phyloP scores from a whole-genome alignment of 768 basidiomycete genomes.

The Xanthoconium stramineum region DNA sequence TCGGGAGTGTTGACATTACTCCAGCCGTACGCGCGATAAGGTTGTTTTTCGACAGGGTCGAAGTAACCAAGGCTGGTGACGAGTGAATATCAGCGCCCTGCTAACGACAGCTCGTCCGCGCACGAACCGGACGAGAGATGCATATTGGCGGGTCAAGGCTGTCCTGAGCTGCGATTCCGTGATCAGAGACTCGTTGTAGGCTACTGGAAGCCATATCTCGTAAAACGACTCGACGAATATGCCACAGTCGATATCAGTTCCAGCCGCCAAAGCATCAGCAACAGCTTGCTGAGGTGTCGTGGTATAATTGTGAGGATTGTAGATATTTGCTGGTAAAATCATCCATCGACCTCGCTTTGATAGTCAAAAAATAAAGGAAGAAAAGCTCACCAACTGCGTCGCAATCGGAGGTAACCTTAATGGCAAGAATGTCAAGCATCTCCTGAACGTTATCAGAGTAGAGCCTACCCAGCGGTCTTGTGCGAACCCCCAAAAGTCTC shows the following conservation, averaged over 20 bases:
- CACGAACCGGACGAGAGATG: slow-evolving; percentile 49
- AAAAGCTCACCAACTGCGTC: slow-evolving; percentile 36
- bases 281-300: slow-evolving; percentile 43
- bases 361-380: too few species aligned
- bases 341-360: neutral
- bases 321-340: slow-evolving; percentile 37
- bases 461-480: slow-evolving; percentile 46
- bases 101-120: neutral
- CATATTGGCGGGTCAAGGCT: slow-evolving; percentile 46
- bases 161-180: slow-evolving; percentile 41
- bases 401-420: slow-evolving; percentile 45
- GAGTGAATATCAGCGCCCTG: neutral
- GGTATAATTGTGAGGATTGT: slow-evolving; percentile 46
- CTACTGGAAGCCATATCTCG: slow-evolving; percentile 41
- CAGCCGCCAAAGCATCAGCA: slow-evolving; percentile 49
- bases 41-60: slow-evolving; percentile 39
- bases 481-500: slow-evolving; percentile 51
- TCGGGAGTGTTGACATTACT: slow-evolving; percentile 44
- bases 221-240: slow-evolving; percentile 32
- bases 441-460: neutral
- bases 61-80: slow-evolving; percentile 52
- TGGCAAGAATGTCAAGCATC: neutral
- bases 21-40: slow-evolving; percentile 50
- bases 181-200: slow-evolving; percentile 47
- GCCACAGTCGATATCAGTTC: slow-evolving; percentile 57